These are phyloP conservation scores for Plasmodium chabaudi DNA, from an alignment of 169 alveolate species.

Conservation along the genomic window DNA sequence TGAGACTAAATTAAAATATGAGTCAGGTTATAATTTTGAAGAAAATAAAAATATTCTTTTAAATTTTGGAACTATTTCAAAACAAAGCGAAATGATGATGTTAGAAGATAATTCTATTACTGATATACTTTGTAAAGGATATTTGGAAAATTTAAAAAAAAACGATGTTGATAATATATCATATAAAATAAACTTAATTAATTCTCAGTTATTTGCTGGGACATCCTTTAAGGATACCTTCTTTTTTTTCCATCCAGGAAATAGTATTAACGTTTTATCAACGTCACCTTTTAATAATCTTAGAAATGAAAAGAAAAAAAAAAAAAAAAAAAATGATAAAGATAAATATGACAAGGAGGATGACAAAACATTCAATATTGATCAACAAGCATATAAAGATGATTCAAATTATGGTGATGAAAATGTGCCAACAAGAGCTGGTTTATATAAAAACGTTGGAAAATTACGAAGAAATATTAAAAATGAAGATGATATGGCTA, in stretches of 20 bases:
- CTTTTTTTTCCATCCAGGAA: constrained; percentile 22
- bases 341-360: neutral
- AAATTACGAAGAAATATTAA: neutral
- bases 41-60: constrained; percentile 66
- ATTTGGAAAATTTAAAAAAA: constrained; percentile 63
- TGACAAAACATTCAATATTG: neutral
- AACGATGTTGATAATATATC: constrained; percentile 55
- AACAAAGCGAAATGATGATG: constrained; percentile 12
- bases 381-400: neutral
- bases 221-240: constrained; percentile 40
- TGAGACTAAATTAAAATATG: constrained; percentile 59
- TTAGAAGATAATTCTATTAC: constrained; percentile 36
- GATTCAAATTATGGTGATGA: neutral
- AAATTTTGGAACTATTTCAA: constrained; percentile 30
- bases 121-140: constrained; percentile 65
- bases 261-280: constrained; percentile 2
- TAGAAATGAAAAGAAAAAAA: neutral
- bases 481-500: constrained; percentile 2
- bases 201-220: constrained; percentile 69
- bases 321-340: neutral
- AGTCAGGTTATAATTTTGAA: constrained; percentile 70
- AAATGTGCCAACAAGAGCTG: neutral
- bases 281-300: neutral
- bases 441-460: neutral
- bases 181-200: constrained; percentile 52